Percentiles rank a stretch among this genome's conserved stretches.
These are phyloP conservation scores for Coemansia sp. DNA, from an alignment of 192 early-diverging fungal genomes.

Conservation along the genomic window DNA sequence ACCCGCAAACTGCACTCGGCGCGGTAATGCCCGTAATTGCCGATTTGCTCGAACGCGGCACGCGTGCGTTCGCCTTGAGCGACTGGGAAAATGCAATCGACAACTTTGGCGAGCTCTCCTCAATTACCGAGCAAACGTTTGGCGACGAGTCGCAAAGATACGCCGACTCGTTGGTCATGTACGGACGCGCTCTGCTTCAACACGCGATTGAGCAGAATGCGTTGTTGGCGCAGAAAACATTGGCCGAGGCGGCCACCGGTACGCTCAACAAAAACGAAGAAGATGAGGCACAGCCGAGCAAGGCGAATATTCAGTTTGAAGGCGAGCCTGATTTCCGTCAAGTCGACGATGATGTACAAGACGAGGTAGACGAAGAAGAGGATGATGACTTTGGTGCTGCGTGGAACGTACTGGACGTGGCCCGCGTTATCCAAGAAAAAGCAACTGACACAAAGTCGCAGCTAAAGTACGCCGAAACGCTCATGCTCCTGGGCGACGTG, in stretches of 20 bases:
- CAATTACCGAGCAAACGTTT: constrained; percentile 62
- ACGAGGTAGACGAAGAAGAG: constrained; percentile 45
- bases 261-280: constrained; percentile 25
- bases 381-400: constrained; percentile 71
- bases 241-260: constrained; percentile 52
- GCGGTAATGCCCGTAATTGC: constrained; percentile 49
- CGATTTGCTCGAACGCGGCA: constrained; percentile 64
- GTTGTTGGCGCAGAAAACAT: constrained; percentile 64
- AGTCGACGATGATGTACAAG: constrained; percentile 20
- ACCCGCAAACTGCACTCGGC: constrained; percentile 15
- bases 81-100: constrained; percentile 66
- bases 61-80: constrained; percentile 61
- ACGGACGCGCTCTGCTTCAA: constrained; percentile 73
- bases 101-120: constrained; percentile 68
- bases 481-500: constrained; percentile 76
- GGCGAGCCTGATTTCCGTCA: constrained; percentile 61
- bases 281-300: constrained; percentile 12
- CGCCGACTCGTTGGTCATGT: constrained; percentile 71
- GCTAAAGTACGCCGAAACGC: constrained; percentile 65
- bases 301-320: constrained; percentile 66
- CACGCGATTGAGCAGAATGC: constrained; percentile 71
- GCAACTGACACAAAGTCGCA: constrained; percentile 56
- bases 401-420: constrained; percentile 81
- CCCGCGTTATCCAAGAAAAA: constrained; percentile 77
- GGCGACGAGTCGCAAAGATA: constrained; percentile 62